Base-by-base conservation (phyloP, 495 filamentous ascomycete genomes). In the Penicillium verhagenii region DNA sequence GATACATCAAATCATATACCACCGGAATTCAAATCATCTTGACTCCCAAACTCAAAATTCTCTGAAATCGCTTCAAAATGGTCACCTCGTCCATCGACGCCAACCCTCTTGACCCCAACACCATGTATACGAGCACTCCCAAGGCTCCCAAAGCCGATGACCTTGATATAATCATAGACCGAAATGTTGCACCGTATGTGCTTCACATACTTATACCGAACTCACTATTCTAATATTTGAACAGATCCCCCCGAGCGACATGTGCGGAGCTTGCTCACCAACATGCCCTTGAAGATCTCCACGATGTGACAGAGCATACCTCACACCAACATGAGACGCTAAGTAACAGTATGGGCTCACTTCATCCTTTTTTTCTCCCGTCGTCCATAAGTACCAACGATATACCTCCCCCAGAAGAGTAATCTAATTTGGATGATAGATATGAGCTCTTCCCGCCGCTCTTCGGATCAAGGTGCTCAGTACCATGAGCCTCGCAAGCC, bases 121-220 rank as follows among this genome's bases (percentile, higher is more conserved):
- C 51, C 9, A 50, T 43, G 8, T 50, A 63, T 18, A 47, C 46
- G 33, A 29, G 6, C 4, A 25, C 13, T 23, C 6, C 44, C 3
- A n/a, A 51, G 14, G 6, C 40, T 19, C 58, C 47, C 28, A 58
- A 51, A 2, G 26, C 53, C 23, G 61, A 53, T 20, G 50, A 57
- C 18, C 3, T 58, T 19, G 46, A 65, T 11, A 37, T 42, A 21
- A 59, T 66, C 8, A 28, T 55, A 2, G 47, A 60, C 9, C 44
- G 57, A 38, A 55, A 66, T 28, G 59, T 68, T 1, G 65, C 65
- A 14, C 65, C 65, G 65, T 68, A 47, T n/a, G 64, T 58, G 11
- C 23, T 38, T 25, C 23, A 40, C 10, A 43, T 8, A 23, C 16
- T 44, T 20, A 14, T 5, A 6, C 23, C 65, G 65, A n/a, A 59